Conservation (phyloP, 106 monocot species). For the Chionographis japonica region DNA sequence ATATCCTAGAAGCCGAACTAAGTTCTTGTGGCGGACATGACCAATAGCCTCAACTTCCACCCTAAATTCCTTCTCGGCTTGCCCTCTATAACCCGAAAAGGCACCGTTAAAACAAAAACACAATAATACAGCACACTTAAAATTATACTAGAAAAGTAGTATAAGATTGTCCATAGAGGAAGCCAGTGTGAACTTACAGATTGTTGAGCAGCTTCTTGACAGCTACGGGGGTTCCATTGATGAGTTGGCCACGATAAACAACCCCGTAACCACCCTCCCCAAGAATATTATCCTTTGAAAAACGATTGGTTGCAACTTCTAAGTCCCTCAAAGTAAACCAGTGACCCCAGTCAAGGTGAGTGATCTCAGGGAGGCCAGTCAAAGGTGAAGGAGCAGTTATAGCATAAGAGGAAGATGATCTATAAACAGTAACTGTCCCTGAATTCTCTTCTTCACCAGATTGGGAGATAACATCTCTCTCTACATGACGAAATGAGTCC, state of each 20-base stretch:
- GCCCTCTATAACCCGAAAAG: constrained; percentile 46
- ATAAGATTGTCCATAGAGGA: not conserved
- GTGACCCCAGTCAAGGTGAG: constrained; percentile 95
- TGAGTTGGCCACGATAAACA: constrained; percentile 71
- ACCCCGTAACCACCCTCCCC: constrained; percentile 96
- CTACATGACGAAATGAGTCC: constrained; percentile 51
- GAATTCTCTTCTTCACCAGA: constrained; percentile 61
- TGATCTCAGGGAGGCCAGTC: constrained; percentile 79
- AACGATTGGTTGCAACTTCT: constrained; percentile 74
- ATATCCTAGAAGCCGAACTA: constrained; percentile 92
- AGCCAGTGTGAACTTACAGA: constrained; percentile 41
- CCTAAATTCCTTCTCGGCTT: constrained; percentile 96
- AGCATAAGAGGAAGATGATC: constrained; percentile 34
- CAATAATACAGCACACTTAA: not conserved
- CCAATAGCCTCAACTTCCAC: constrained; percentile 99
- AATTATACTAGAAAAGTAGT: not conserved
- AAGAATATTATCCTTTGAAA: constrained; percentile 83
- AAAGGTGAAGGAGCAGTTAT: constrained; percentile 75
- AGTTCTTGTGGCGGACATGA: constrained; percentile 95
- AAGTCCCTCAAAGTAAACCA: constrained; percentile 97
- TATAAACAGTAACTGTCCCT: constrained; percentile 25
- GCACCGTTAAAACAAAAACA: not conserved
- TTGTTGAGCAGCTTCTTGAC: constrained; percentile 93
- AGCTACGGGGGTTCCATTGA: constrained; percentile 83
- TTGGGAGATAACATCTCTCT: constrained; percentile 46